phyloP scores from a whole-genome alignment of 768 basidiomycete genomes.

The Pleurotus salmoneostramineus region DNA sequence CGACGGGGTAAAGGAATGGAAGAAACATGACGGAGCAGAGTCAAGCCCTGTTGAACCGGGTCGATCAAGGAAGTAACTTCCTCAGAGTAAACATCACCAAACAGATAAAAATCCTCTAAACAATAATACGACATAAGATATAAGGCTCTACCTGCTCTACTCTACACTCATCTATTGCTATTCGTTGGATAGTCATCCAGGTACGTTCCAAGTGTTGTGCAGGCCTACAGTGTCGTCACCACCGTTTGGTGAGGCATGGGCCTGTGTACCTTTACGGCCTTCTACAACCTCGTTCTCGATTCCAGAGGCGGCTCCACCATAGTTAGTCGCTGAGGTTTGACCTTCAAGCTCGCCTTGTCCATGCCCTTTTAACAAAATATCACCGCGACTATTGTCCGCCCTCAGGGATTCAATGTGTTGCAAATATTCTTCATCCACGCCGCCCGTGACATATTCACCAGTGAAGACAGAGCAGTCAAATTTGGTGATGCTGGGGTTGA shows the following conservation, averaged over 20 bases:
- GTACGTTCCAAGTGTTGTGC: conserved; percentile 64
- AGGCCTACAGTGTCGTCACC: conserved; percentile 77
- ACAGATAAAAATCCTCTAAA: background rate
- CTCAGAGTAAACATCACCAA: background rate
- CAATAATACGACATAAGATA: no score
- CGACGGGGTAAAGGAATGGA: background rate
- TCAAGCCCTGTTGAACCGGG: background rate
- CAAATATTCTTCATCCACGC: conserved; percentile 82
- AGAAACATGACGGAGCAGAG: background rate
- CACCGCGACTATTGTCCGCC: conserved; percentile 76
- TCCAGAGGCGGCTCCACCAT: conserved; percentile 23
- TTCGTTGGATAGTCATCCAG: conserved; percentile 2
- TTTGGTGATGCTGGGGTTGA: conserved; percentile 69
- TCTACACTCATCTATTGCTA: background rate
- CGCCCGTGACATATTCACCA: conserved; percentile 94
- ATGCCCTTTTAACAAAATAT: conserved; percentile 29
- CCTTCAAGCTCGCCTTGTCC: conserved; percentile 28
- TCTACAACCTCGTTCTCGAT: conserved; percentile 12
- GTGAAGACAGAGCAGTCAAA: conserved; percentile 99
- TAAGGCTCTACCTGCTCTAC: background rate
- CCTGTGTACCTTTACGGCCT: conserved; percentile 20
- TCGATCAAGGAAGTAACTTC: background rate
- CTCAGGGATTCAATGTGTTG: conserved; percentile 68
- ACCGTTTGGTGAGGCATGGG: conserved; percentile 41
- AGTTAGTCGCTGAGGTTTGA: conserved; percentile 28